phyloP scores from a whole-genome alignment of 2,329 filamentous ascomycete genomes.

The Alternaria atra region DNA sequence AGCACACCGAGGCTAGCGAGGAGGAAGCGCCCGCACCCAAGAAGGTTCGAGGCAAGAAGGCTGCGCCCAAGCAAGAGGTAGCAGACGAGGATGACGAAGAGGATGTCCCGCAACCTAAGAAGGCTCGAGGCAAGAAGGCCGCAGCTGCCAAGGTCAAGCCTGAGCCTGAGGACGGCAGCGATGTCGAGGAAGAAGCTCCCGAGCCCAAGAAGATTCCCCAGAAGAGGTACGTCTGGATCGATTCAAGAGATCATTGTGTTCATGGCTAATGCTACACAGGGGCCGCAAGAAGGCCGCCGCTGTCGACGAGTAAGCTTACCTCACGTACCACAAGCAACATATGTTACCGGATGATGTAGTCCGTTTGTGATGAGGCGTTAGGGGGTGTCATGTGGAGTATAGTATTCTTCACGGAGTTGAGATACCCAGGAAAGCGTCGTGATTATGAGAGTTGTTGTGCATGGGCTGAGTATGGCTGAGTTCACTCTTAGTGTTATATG shows the following conservation, averaged over 20 bases:
- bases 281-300: constrained; percentile 35
- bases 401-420: constrained; percentile 4
- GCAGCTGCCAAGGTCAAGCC: constrained; percentile 24
- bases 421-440: constrained; percentile 7
- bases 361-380: constrained; percentile 12
- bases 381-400: background rate
- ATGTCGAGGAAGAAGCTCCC: constrained; percentile 9
- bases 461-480: background rate
- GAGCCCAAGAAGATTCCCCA: constrained; percentile 29
- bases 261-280: constrained; percentile 24
- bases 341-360: background rate
- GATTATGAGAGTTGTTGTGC: background rate
- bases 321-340: background rate
- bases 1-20: constrained; percentile 20
- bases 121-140: constrained; percentile 44
- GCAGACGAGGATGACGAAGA: constrained; percentile 25
- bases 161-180: constrained; percentile 22
- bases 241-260: too few species aligned
- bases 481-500: background rate
- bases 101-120: constrained; percentile 36
- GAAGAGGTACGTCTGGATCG: constrained; percentile 36
- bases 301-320: constrained; percentile 25
- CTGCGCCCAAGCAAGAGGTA: constrained; percentile 9
- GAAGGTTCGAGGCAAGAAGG: constrained; percentile 35
- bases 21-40: constrained; percentile 35